Base-by-base conservation (phyloP, 2,329 filamentous ascomycete genomes). In the Calonectria naviculata region DNA sequence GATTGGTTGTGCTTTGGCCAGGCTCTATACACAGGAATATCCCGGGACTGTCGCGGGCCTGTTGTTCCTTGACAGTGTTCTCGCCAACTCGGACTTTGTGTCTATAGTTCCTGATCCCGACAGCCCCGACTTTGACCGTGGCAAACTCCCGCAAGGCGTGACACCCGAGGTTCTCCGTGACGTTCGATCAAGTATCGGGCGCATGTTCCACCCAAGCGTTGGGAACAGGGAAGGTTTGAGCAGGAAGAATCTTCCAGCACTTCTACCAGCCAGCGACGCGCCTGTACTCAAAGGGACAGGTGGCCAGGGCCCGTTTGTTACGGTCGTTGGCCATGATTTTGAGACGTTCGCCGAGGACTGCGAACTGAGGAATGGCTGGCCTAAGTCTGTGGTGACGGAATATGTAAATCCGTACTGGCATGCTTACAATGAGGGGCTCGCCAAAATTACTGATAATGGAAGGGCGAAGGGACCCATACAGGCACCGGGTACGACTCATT, bases 51-150 rank as follows among this genome's bases (percentile, higher is more conserved):
- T 89, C 0, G 81, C 83, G 0, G 88, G 82, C 0, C 79, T 87
- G 4, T 38, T 91, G 1, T 84, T 91, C 10, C 85, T 92, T 1
- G 89, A 91, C 76, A 89, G 86, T 41, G 87, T 89, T 72, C 86
- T 91, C 78, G 87, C 89, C 19, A 89, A 91, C 75, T 85, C 86
- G 0, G 87, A 91, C 74, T 87, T 89, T 34, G 84, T 89, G 2
- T 87, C 85, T 7, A 71, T 90, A 5, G 89, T 89, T 76, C 89
- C 89, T 0, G 85, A 91, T 72, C 88, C 89, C 0, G 88, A 89
- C 67, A 81, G 80, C 0, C 71, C 82, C 0, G 81, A 68, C 5
- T 90, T 90, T 72, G 83, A 89, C 58, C 75, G 77, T 75, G 52
- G 1, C 29, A 29, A 61, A 21, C 52, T 79, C 2, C 75, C 77